Conservation (phyloP, 192 early-diverging fungal genomes). For the Diversispora epigaea region DNA sequence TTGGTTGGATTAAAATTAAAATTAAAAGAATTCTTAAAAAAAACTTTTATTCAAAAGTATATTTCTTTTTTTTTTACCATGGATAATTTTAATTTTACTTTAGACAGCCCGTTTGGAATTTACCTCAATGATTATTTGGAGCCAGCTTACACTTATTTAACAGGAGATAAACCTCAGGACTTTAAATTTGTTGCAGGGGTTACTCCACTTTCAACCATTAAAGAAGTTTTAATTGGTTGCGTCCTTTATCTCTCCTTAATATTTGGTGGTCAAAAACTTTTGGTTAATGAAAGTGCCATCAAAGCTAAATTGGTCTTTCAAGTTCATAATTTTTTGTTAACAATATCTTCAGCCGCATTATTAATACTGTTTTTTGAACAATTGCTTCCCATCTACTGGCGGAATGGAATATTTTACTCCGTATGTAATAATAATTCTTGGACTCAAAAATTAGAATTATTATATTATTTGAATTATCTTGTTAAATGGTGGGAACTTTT, state of each 20-base stretch:
- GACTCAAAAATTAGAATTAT: conserved; percentile 76
- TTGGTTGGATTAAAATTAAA: too few species aligned
- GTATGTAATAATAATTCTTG: conserved; percentile 69
- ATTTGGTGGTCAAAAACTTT: conserved; percentile 74
- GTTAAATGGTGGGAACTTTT: conserved; percentile 89
- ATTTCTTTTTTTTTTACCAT: too few species aligned
- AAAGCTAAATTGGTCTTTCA: conserved; percentile 72
- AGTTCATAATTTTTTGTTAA: conserved; percentile 79
- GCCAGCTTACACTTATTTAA: conserved; percentile 45
- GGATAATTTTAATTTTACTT: too few species aligned
- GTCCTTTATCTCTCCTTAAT: conserved; percentile 72
- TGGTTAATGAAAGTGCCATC: conserved; percentile 66
- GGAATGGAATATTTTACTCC: conserved; percentile 69
- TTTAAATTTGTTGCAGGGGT: conserved; percentile 50
- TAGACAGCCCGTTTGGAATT: conserved; percentile 59
- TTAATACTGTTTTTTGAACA: conserved; percentile 76
- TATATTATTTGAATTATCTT: conserved; percentile 91
- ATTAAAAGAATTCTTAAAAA: too few species aligned
- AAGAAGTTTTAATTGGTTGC: conserved; percentile 48
- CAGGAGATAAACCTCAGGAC: conserved; percentile 43
- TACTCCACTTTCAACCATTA: conserved; percentile 52
- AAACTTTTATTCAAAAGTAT: too few species aligned
- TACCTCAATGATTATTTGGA: conserved; percentile 53
- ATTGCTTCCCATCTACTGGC: conserved; percentile 66
- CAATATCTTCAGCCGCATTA: conserved; percentile 64